phyloP scores from a whole-genome alignment of 1,139 yeast genomes.

The Kluyveromyces sp. region DNA sequence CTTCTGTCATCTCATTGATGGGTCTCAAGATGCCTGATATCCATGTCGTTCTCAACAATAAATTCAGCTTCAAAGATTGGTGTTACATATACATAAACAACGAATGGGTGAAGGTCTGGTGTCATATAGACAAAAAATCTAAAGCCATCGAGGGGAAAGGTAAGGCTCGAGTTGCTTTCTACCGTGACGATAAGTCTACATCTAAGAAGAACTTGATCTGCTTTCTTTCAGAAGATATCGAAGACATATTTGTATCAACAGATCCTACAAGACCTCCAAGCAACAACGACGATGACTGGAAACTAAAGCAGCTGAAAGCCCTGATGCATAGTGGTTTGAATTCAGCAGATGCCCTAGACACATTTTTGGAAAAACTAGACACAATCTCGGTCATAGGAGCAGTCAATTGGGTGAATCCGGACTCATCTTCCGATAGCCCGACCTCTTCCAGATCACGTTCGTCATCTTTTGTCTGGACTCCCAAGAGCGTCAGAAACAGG shows the following conservation, averaged over 20 bases:
- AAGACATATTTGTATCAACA: constrained; percentile 25
- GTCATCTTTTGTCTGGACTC: constrained; percentile 7
- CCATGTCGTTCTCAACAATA: constrained; percentile 23
- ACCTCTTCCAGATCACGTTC: constrained; percentile 9
- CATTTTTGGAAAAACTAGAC: constrained; percentile 9
- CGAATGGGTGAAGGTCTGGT: constrained; percentile 30
- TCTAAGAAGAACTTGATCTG: constrained; percentile 21
- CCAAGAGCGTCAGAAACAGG: constrained; percentile 4
- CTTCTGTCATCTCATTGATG: constrained; percentile 23
- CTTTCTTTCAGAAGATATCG: constrained; percentile 24
- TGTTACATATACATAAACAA: constrained; percentile 27
- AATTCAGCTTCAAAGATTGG: constrained; percentile 31
- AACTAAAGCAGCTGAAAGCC: neutral
- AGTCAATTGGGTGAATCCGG: constrained; percentile 9
- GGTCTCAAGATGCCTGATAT: constrained; percentile 28
- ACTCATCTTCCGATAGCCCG: constrained; percentile 2
- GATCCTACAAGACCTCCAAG: constrained; percentile 6
- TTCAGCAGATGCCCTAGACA: constrained; percentile 5
- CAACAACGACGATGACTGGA: neutral
- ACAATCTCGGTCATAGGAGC: constrained; percentile 11
- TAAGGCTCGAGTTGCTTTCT: constrained; percentile 26
- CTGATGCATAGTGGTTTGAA: constrained; percentile 3
- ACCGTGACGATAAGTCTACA: constrained; percentile 23
- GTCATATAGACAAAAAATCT: constrained; percentile 25
- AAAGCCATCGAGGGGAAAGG: constrained; percentile 18